Evolutionary conservation across 176 grass and related monocot species (phyloP).

Genomic region (Chloris gayana): DNA sequence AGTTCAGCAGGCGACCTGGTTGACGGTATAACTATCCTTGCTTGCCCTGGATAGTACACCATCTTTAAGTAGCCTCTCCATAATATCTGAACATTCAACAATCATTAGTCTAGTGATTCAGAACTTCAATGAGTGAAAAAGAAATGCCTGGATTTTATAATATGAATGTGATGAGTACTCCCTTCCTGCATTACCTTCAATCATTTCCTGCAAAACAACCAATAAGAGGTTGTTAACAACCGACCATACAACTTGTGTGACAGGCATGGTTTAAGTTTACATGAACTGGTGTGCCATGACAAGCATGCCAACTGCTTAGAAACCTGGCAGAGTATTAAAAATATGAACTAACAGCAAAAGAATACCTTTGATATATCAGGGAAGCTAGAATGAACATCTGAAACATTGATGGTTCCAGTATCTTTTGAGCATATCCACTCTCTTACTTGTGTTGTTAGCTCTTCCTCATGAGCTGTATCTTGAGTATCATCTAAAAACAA

Average conservation of each 20-base stretch:
- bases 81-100: slow-evolving; percentile 64
- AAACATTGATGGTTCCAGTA: slow-evolving; percentile 49
- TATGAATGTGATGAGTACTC: slow-evolving; percentile 8
- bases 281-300: neutral
- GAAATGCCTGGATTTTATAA: slow-evolving; percentile 26
- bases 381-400: slow-evolving; percentile 82
- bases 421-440: slow-evolving; percentile 77
- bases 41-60: slow-evolving; percentile 63
- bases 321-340: slow-evolving; percentile 12
- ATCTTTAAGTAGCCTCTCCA: slow-evolving; percentile 82
- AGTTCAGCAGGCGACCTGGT: slow-evolving; percentile 55
- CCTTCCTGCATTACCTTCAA: slow-evolving; percentile 70
- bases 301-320: neutral
- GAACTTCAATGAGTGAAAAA: slow-evolving; percentile 22
- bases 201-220: slow-evolving; percentile 69
- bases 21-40: slow-evolving; percentile 83
- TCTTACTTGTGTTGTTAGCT: slow-evolving; percentile 62
- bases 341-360: slow-evolving; percentile 6
- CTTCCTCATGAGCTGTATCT: slow-evolving; percentile 84
- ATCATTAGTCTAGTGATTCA: slow-evolving; percentile 34
- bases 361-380: slow-evolving; percentile 76
- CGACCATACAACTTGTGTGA: slow-evolving; percentile 9
- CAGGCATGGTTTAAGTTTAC: slow-evolving; percentile 16
- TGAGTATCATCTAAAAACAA: slow-evolving; percentile 84
- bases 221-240: slow-evolving; percentile 34